These are phyloP conservation scores for Niebla homalea DNA, from an alignment of 495 filamentous ascomycete species.

Conservation along the genomic window DNA sequence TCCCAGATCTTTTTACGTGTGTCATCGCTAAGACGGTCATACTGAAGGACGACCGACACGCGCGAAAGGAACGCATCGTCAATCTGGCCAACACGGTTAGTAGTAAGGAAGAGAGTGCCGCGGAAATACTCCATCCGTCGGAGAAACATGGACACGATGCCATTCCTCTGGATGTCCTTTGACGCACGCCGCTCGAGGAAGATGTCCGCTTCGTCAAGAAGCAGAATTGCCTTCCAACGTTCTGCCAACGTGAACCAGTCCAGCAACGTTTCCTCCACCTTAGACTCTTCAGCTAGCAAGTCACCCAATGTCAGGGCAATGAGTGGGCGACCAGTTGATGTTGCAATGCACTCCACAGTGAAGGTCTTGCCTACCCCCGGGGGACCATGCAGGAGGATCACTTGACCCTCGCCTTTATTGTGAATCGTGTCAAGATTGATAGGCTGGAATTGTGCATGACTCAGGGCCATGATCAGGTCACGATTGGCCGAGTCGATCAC, in stretches of 20 bases:
- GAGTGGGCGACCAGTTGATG: conserved; percentile 4
- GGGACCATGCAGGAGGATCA: conserved; percentile 2
- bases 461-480: neutral
- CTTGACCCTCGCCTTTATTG: conserved; percentile 1
- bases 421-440: neutral
- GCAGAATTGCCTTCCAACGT: conserved; percentile 26
- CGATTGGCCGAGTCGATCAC: too few species aligned
- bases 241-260: neutral
- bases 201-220: conserved; percentile 55
- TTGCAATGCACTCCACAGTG: conserved; percentile 8
- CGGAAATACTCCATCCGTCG: conserved; percentile 43
- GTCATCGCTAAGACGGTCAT: conserved; percentile 3
- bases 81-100: conserved; percentile 33
- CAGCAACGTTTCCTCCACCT: conserved; percentile 2
- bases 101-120: conserved; percentile 23
- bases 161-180: conserved; percentile 2
- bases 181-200: conserved; percentile 34
- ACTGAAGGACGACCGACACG: conserved; percentile 29
- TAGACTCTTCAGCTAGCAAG: neutral
- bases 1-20: conserved; percentile 4
- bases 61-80: conserved; percentile 24
- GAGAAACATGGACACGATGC: conserved; percentile 30
- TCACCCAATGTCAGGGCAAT: conserved; percentile 5
- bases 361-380: conserved; percentile 13
- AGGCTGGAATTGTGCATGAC: neutral